Percentiles rank a stretch among this genome's conserved stretches.
These are phyloP conservation scores for Phytophthora europaea DNA, from an alignment of 352 stramenopile species.

Conservation along the genomic window DNA sequence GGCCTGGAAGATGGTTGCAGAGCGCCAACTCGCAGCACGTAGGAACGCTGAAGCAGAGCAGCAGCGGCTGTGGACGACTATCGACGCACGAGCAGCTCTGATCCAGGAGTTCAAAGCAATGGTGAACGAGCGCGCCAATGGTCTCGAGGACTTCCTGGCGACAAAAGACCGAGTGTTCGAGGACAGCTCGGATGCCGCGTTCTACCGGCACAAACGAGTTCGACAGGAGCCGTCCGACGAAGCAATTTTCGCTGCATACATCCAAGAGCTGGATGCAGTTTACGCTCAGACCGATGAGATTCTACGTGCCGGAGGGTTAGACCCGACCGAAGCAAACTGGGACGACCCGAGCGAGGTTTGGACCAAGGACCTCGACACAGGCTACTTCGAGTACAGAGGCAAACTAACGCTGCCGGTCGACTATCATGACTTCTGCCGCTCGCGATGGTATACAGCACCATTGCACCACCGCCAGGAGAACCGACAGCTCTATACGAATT, in stretches of 20 bases:
- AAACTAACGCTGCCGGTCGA: conserved; percentile 21
- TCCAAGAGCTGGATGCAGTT: conserved; percentile 3
- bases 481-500: background rate
- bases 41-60: conserved; percentile 20
- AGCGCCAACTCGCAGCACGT: conserved; percentile 16
- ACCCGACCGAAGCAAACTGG: conserved; percentile 5
- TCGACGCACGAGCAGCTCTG: background rate
- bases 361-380: conserved; percentile 19
- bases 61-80: conserved; percentile 2
- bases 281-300: conserved; percentile 25
- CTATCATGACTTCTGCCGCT: conserved; percentile 7
- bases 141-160: background rate
- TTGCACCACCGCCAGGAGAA: conserved; percentile 1
- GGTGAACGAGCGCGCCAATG: background rate
- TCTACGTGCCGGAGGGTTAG: background rate
- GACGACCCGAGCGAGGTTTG: conserved; percentile 1
- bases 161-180: background rate
- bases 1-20: conserved; percentile 22
- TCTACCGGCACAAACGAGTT: conserved; percentile 16
- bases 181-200: background rate
- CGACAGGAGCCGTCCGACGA: conserved; percentile 18
- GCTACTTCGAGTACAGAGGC: conserved; percentile 18
- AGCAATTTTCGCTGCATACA: conserved; percentile 10
- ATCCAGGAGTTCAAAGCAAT: conserved; percentile 12
- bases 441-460: background rate